Conservation (phyloP, 768 basidiomycete genomes). For the Suillus luteus region DNA sequence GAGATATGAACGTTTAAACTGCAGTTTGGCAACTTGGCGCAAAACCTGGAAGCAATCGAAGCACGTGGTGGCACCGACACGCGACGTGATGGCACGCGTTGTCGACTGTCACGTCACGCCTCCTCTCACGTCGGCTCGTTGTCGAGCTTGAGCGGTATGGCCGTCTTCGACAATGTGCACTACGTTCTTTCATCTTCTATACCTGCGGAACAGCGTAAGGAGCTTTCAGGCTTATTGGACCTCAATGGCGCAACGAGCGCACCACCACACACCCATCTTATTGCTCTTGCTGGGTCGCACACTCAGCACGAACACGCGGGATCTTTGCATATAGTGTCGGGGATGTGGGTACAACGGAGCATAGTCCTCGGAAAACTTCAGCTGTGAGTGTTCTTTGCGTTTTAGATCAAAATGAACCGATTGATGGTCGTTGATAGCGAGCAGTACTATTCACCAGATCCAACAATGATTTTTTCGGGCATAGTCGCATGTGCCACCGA, state of each 20-base stretch:
- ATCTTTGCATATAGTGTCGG: slow-evolving; percentile 37
- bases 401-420: slow-evolving; percentile 7
- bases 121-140: slow-evolving; percentile 4
- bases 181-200: slow-evolving; percentile 57
- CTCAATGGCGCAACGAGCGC: slow-evolving; percentile 53
- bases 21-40: no score
- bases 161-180: slow-evolving; percentile 43
- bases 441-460: slow-evolving; percentile 74
- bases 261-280: slow-evolving; percentile 53
- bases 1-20: no score
- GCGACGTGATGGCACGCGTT: slow-evolving; percentile 10
- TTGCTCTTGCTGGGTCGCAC: slow-evolving; percentile 54
- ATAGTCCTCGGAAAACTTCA: slow-evolving; percentile 58
- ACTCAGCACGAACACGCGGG: slow-evolving; percentile 34
- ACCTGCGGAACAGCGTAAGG: slow-evolving; percentile 38
- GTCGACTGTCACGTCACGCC: slow-evolving; percentile 9
- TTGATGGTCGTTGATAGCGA: slow-evolving; percentile 36
- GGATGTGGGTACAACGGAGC: slow-evolving; percentile 73
- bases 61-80: neutral
- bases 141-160: slow-evolving; percentile 19
- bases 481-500: slow-evolving; percentile 73
- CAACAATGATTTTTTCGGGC: slow-evolving; percentile 79
- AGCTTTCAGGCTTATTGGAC: slow-evolving; percentile 51
- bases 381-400: slow-evolving; percentile 41
- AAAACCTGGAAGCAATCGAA: neutral